Percentiles rank a stretch among this genome's conserved stretches.
Evolutionary conservation across 495 filamentous ascomycete genomes (phyloP).

Genomic region (Penicillium goetzii): DNA sequence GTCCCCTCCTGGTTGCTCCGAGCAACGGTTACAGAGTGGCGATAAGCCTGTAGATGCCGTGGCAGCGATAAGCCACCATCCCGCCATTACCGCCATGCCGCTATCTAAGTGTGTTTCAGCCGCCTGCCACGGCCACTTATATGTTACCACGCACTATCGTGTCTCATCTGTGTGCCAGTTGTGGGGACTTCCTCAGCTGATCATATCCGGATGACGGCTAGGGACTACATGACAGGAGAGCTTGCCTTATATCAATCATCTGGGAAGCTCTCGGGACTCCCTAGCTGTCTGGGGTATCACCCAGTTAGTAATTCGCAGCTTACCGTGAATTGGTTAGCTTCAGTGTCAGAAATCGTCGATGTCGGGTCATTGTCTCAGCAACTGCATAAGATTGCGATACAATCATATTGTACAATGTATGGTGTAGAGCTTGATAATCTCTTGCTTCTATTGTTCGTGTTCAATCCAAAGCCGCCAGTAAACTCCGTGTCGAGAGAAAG

Average conservation of each 20-base stretch:
- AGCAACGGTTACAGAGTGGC: constrained; percentile 37
- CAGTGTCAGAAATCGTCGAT: not conserved
- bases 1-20: constrained; percentile 41
- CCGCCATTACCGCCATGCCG: not conserved
- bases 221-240: not conserved
- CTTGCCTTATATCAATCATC: not conserved
- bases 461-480: not conserved
- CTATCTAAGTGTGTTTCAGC: constrained; percentile 14
- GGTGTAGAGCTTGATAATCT: not conserved
- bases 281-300: not conserved
- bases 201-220: not conserved
- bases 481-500: constrained; percentile 5
- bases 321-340: not conserved
- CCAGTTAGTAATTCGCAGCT: not conserved
- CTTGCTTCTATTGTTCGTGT: not conserved
- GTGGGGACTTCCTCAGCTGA: constrained; percentile 4
- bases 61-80: constrained; percentile 8
- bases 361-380: not conserved
- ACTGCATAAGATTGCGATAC: not conserved
- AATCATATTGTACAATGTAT: not conserved
- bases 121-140: not conserved
- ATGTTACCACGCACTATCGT: not conserved
- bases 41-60: constrained; percentile 11
- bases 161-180: constrained; percentile 8
- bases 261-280: not conserved